Evolutionary conservation across 2,329 filamentous ascomycete genomes (phyloP), one percentile per base, ranked within the genome.

Genomic region (Aspergillus chevalieri): DNA sequence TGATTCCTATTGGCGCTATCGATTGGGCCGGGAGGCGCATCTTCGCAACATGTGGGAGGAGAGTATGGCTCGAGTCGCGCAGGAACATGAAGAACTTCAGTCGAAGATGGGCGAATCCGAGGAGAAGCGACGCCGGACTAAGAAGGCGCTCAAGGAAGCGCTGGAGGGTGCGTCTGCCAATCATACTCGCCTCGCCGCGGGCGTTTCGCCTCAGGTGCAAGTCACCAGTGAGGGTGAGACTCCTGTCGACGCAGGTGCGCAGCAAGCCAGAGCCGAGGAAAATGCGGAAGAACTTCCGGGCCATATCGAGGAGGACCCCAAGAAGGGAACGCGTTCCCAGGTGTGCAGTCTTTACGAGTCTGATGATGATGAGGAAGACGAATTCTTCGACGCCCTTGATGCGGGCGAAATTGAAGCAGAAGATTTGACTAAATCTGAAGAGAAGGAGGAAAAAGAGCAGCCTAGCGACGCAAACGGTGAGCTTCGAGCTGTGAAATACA

Each of bases 41-140:
- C 86, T 97, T 72, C 84, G 93, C 34, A 85, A 88, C 52, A 88
- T 98, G 83, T 98, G 93, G 93, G 93, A 98, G 71, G 93, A 98
- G 63, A 97, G 91, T 70, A 96, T 98, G 93, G 90, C 93, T 8
- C 85, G 91, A 61, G 87, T 98, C n/a, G 93, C 91, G 15, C 84
- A 83, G 49, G 93, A 98, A 67, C 93, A 98, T 61, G 93, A 97
- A 69, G 82, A 90, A 46, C 79, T 98, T 1, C 89, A 97, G 65
- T 88, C 83, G 33, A 86, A 85, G 50, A 87, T 96, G 52, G 89
- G 88, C 42, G 88, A 95, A 69, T 88, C 90, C 1, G 92, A 97
- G 67, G 81, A 87, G 64, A 97, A 95, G 76, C 82, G 90, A 50
- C 91, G 87, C 66, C 80, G 87, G 55, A 93, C 93, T 3, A 97